phyloP scores from a whole-genome alignment of 176 grass and related monocot genomes.

The Triticum monococcum region DNA sequence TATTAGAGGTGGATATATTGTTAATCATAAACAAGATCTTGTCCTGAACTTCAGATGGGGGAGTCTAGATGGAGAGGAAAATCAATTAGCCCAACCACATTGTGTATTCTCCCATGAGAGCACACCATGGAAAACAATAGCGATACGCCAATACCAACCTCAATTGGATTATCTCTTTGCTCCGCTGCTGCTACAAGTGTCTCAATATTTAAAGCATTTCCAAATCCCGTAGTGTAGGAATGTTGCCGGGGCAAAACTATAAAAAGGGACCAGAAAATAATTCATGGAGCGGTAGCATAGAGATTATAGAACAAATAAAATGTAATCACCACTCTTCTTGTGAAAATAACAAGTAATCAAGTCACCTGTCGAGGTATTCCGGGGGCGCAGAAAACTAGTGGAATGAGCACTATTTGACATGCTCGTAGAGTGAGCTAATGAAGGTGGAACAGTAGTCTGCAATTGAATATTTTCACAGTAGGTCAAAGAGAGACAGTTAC shows the following conservation, averaged over 20 bases:
- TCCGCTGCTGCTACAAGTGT: conserved; percentile 85
- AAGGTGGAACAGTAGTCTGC: conserved; percentile 39
- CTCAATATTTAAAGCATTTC: conserved; percentile 82
- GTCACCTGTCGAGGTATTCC: conserved; percentile 59
- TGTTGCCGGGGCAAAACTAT: conserved; percentile 64
- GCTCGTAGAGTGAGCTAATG: conserved; percentile 46
- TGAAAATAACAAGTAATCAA: conserved; percentile 14
- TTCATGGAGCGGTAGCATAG: not conserved
- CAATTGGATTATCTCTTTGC: conserved; percentile 70
- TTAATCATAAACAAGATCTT: conserved; percentile 90
- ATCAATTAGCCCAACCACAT: conserved; percentile 18
- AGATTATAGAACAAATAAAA: not conserved
- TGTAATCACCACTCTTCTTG: not conserved
- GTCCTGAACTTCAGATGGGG: conserved; percentile 76
- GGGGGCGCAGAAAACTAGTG: conserved; percentile 44
- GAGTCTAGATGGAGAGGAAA: conserved; percentile 48
- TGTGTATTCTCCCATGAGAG: not conserved
- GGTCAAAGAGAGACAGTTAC: conserved; percentile 6
- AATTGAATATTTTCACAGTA: conserved; percentile 6
- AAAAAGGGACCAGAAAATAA: conserved; percentile 25
- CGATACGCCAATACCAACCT: conserved; percentile 44
- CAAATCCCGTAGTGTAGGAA: conserved; percentile 68
- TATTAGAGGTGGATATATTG: conserved; percentile 81
- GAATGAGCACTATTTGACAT: conserved; percentile 40
- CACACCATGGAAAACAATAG: conserved; percentile 24